Base-by-base conservation (phyloP, 2,329 filamentous ascomycete genomes). In the Cytospora piceae region DNA sequence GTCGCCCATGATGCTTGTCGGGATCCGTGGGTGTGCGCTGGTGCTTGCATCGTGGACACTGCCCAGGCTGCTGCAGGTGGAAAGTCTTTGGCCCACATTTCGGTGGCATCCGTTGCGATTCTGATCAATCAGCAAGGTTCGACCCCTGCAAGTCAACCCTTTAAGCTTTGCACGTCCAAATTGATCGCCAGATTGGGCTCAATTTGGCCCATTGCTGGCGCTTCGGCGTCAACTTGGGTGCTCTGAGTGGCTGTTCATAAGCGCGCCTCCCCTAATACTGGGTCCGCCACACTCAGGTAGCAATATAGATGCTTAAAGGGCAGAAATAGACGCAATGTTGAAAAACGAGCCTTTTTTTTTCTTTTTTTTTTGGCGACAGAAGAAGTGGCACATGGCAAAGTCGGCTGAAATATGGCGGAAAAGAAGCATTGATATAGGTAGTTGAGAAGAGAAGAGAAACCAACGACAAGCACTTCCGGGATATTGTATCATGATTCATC, bases 151-250 rank as follows among this genome's bases (percentile, higher is more conserved):
- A 17, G 31, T 24, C 17, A 29, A 37, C 34, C 34, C 20, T 24
- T 22, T 22, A 20, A 15, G 11, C 17, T 20, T 37, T 39, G 53
- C 39, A 63, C 34, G 15, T 57, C 39, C 51, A 34, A 22, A 31
- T 57, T 20, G 22, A 56, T 20, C 27, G 27, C 27, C 27, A 29
- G 5, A 29, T 29, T 29, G 3, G 53, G n/a, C 53, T 31, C 32
- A 8, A 31, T 17, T 29, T 29, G 55, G 53, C 17, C n/a, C n/a
- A 14, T 17, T 12, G 11, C n/a, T 56, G 39, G 60, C 60, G 60
- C 60, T 56, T 57, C 60, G 53, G 60, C 60, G 60, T 63, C 60
- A 63, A 63, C 29, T 63, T 24, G 39, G 42, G 39, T 15, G 53
- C 42, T 57, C 29, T 57, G 53, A 63, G 53, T 63, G 60, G 60